Evolutionary conservation across 345 rosid species (phyloP).

Genomic region (Noccaea bulbosa): DNA sequence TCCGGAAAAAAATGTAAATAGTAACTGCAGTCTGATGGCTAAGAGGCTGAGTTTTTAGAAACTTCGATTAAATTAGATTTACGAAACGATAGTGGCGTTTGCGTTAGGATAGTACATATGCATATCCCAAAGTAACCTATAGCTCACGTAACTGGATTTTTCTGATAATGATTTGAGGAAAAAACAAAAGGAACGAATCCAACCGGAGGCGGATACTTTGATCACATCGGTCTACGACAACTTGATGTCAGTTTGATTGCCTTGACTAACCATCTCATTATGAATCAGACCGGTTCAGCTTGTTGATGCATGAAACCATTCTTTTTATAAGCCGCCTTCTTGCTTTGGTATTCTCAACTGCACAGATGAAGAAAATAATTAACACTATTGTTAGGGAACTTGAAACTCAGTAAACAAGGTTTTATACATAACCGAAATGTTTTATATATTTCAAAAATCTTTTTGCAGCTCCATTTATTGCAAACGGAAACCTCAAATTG

Average conservation of each 20-base stretch:
- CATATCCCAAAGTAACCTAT: too few species aligned
- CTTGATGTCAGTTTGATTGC: background rate
- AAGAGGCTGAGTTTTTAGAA: too few species aligned
- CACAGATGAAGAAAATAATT: constrained; percentile 15
- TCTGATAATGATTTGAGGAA: too few species aligned
- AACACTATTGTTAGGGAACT: constrained; percentile 7
- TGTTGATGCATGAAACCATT: constrained; percentile 4
- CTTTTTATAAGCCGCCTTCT: constrained; percentile 7
- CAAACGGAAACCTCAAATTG: background rate
- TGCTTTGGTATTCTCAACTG: constrained; percentile 67
- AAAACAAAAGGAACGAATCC: too few species aligned
- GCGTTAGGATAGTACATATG: too few species aligned
- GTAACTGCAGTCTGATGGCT: too few species aligned
- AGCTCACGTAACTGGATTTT: too few species aligned
- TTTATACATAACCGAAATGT: constrained; percentile 9
- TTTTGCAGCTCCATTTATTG: background rate
- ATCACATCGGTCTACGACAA: background rate
- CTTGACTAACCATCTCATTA: background rate
- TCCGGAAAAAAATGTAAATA: too few species aligned
- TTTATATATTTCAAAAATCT: background rate
- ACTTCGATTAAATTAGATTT: too few species aligned
- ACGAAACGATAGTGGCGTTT: too few species aligned
- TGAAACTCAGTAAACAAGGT: constrained; percentile 12
- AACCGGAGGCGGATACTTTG: too few species aligned
- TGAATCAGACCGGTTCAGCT: constrained; percentile 11